phyloP scores from a whole-genome alignment of 139 green algal genomes.

The Diplosphaera chodatii region DNA sequence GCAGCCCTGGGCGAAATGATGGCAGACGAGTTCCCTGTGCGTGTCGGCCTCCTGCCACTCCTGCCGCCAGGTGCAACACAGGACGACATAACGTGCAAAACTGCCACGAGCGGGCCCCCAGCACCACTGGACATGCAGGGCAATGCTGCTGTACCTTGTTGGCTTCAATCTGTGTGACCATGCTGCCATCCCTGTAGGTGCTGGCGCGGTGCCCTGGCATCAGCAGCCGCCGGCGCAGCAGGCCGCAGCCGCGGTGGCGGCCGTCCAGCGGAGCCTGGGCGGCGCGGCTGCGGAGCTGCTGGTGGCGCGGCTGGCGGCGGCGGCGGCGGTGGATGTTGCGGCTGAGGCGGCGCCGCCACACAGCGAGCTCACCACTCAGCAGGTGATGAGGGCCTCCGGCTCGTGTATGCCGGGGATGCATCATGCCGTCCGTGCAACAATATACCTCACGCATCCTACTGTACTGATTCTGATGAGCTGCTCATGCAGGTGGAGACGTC shows the following conservation, averaged over 20 bases:
- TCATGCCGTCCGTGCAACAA: too few relatives aligned
- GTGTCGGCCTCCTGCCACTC: slow-evolving; percentile 40
- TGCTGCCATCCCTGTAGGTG: too few relatives aligned
- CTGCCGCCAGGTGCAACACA: background rate
- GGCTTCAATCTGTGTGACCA: too few relatives aligned
- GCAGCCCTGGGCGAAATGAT: slow-evolving; percentile 19
- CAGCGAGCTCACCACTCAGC: background rate
- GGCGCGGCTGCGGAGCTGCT: background rate
- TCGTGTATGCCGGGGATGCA: too few relatives aligned
- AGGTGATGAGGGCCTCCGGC: background rate
- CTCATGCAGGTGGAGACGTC: background rate
- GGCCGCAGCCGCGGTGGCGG: background rate
- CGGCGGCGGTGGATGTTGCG: background rate
- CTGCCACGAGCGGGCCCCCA: too few relatives aligned
- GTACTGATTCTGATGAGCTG: too few relatives aligned
- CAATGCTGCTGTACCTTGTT: too few relatives aligned
- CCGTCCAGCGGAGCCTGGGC: background rate
- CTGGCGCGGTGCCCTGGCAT: background rate
- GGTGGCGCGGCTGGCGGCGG: background rate
- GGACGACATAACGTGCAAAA: too few relatives aligned
- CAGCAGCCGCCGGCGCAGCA: background rate
- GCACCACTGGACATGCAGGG: too few relatives aligned
- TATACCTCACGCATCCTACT: too few relatives aligned
- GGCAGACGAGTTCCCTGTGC: slow-evolving; percentile 28
- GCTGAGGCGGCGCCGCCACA: too few relatives aligned